Evolutionary conservation across 208 protist genomes (phyloP).

Genomic region (Acanthamoeba divionensis): DNA sequence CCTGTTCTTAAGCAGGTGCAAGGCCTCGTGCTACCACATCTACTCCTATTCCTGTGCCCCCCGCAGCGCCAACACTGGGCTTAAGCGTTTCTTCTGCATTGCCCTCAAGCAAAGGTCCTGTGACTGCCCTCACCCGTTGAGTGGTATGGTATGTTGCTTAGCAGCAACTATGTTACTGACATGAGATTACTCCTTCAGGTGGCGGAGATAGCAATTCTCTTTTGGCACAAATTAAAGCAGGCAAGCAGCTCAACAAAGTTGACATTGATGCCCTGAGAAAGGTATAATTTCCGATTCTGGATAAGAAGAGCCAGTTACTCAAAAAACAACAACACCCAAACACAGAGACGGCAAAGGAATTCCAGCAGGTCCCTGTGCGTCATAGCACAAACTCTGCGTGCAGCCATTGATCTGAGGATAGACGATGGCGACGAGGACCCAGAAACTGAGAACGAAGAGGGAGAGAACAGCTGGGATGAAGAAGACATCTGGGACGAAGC

Average conservation of each 20-base stretch:
- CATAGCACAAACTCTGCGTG: conserved; percentile 6
- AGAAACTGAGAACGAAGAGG: neutral
- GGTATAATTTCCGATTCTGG: neutral
- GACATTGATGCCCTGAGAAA: conserved; percentile 35
- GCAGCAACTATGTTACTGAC: too few species aligned
- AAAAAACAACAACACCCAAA: too few species aligned
- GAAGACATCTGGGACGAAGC: conserved; percentile 35
- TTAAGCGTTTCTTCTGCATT: too few species aligned
- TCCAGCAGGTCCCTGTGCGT: conserved; percentile 31
- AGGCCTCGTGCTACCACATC: too few species aligned
- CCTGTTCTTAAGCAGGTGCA: too few species aligned
- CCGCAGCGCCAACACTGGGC: too few species aligned
- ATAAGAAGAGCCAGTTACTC: too few species aligned
- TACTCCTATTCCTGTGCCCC: too few species aligned
- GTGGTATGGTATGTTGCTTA: too few species aligned
- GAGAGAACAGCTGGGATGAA: neutral
- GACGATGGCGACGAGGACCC: conserved; percentile 24
- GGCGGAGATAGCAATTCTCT: neutral
- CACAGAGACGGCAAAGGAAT: conserved; percentile 5
- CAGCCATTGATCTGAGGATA: conserved; percentile 31
- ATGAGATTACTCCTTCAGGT: too few species aligned
- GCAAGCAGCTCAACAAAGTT: conserved; percentile 47
- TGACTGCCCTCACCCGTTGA: too few species aligned
- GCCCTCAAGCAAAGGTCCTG: too few species aligned
- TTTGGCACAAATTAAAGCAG: conserved; percentile 26